Conservation (phyloP, 352 stramenopile species). For the Saprolegnia diclina region DNA sequence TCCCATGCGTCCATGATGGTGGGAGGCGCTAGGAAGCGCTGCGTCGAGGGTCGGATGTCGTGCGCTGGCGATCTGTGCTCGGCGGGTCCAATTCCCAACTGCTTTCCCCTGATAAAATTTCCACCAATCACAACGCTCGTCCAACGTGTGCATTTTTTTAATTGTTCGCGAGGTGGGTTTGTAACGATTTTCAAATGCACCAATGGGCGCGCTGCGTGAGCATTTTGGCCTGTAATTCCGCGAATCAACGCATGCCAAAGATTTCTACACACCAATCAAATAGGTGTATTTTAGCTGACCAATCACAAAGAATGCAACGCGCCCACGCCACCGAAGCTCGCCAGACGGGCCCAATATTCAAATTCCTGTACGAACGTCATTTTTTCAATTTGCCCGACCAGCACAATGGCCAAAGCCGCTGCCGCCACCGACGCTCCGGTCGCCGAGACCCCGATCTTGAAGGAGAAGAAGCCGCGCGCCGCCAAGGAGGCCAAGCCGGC, state of each 20-base stretch:
- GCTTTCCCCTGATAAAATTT: conserved; percentile 1
- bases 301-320: conserved; percentile 11
- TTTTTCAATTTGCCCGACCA: conserved; percentile 23
- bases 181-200: conserved; percentile 23
- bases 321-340: conserved; percentile 6
- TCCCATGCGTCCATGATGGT: too few relatives aligned
- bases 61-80: background rate
- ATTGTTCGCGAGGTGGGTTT: background rate
- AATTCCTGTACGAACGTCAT: conserved; percentile 17
- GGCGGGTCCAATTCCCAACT: background rate
- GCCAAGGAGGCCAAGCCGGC: conserved; percentile 25
- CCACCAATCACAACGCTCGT: conserved; percentile 9
- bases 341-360: background rate
- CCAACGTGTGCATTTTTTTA: background rate
- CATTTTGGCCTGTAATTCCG: conserved; percentile 21
- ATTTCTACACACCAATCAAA: conserved; percentile 17
- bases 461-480: conserved; percentile 20
- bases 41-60: too few relatives aligned
- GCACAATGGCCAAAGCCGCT: conserved; percentile 20
- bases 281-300: conserved; percentile 1
- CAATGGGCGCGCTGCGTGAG: background rate
- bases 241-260: conserved; percentile 15
- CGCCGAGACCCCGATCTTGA: background rate
- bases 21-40: too few relatives aligned
- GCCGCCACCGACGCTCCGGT: conserved; percentile 26